Conservation (phyloP, 371 early-diverging fungal genomes). For the Syncephalastrum sp. region DNA sequence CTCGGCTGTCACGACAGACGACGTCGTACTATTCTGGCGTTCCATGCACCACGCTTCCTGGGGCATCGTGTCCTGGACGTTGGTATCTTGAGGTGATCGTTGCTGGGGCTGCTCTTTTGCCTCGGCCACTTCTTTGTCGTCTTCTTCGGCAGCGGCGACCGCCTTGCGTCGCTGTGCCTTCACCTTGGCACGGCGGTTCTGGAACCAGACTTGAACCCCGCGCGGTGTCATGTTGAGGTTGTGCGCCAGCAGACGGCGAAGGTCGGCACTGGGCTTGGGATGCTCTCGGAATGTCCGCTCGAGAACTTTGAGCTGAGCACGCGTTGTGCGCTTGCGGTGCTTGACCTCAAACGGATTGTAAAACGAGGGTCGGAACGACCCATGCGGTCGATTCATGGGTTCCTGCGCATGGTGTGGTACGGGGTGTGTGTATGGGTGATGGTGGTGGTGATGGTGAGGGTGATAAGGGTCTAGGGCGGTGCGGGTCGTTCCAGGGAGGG, state of each 20-base stretch:
- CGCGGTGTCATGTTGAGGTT: slow-evolving; percentile 84
- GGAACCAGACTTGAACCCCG: slow-evolving; percentile 97
- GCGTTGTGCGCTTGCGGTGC: slow-evolving; percentile 70
- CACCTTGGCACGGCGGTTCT: slow-evolving; percentile 92
- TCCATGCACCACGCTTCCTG: too few relatives aligned
- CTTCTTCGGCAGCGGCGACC: background rate
- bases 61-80: too few relatives aligned
- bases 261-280: slow-evolving; percentile 67
- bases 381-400: too few relatives aligned
- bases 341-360: slow-evolving; percentile 80
- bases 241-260: slow-evolving; percentile 64
- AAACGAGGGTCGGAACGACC: slow-evolving; percentile 55
- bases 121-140: slow-evolving; percentile 3
- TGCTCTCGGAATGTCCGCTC: slow-evolving; percentile 67
- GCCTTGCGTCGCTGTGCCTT: slow-evolving; percentile 15
- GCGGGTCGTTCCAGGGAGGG: too few relatives aligned
- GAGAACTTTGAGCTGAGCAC: slow-evolving; percentile 64
- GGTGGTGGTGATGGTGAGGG: too few relatives aligned
- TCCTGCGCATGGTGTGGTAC: too few relatives aligned
- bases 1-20: too few relatives aligned
- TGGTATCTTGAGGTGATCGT: too few relatives aligned
- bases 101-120: background rate
- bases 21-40: too few relatives aligned
- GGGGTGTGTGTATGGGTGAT: too few relatives aligned
- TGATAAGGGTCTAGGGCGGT: too few relatives aligned